Conservation (phyloP, 257 asterid species). For the Gentiana straminea region DNA sequence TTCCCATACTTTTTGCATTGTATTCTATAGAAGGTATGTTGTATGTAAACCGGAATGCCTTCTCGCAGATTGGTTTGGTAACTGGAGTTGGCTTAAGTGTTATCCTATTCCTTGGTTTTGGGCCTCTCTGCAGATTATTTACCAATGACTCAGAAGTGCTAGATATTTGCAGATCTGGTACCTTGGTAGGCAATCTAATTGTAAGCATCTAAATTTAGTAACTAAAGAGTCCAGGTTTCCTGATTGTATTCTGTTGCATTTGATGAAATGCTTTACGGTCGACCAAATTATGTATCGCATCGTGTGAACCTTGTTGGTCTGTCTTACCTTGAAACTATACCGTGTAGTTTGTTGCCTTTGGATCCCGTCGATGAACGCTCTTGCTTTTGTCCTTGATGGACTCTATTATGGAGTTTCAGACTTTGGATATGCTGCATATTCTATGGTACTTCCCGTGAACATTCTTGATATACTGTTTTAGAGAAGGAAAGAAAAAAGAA, state of each 20-base stretch:
- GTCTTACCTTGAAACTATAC: conserved; percentile 1
- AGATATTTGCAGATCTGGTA: conserved; percentile 62
- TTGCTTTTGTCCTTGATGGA: conserved; percentile 94
- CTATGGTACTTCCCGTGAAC: conserved; percentile 50
- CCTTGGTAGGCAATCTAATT: conserved; percentile 52
- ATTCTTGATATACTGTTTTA: background rate
- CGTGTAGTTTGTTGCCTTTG: conserved; percentile 78
- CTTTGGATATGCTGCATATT: conserved; percentile 83
- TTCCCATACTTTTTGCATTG: no score
- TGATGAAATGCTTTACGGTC: no score
- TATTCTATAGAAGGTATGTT: no score
- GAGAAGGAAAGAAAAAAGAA: no score
- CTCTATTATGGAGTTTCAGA: conserved; percentile 97
- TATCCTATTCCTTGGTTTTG: conserved; percentile 56
- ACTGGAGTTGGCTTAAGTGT: no score
- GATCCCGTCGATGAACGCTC: conserved; percentile 85
- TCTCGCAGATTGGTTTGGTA: no score
- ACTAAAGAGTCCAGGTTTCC: no score
- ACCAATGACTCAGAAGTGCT: conserved; percentile 69
- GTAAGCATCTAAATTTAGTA: no score
- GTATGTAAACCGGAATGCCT: no score
- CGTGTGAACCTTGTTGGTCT: no score
- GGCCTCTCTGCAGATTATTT: conserved; percentile 58
- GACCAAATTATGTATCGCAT: no score
- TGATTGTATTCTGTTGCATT: no score